Percentiles rank a stretch among this genome's conserved stretches.
Evolutionary conservation across 306 rosid genomes (phyloP).

Genomic region (Fagus crenata): DNA sequence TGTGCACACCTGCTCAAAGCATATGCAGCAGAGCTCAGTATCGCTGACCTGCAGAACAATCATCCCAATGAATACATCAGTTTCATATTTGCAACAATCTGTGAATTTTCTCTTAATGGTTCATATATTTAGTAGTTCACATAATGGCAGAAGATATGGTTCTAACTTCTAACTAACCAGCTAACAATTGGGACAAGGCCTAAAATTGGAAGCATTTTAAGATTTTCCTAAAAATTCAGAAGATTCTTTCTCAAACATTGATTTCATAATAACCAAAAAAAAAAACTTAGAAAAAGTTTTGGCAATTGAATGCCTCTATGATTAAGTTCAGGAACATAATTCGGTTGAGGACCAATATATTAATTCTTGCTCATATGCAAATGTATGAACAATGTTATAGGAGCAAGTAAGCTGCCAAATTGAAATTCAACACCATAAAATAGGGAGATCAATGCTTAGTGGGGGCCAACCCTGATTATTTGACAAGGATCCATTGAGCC

Average conservation of each 20-base stretch:
- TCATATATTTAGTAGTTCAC: not conserved
- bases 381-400: no score
- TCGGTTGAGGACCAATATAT: no score
- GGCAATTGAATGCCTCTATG: no score
- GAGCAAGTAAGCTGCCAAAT: no score
- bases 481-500: no score
- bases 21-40: constrained; percentile 81
- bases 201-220: not conserved
- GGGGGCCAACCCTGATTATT: no score
- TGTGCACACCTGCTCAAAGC: constrained; percentile 89
- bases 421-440: no score
- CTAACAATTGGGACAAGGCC: not conserved
- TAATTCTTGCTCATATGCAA: no score
- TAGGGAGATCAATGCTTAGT: no score
- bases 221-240: not conserved
- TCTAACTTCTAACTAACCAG: not conserved
- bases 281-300: no score
- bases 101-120: not conserved
- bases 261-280: not conserved
- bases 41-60: constrained; percentile 71
- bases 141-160: not conserved
- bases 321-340: no score
- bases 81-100: constrained; percentile 8
- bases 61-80: constrained; percentile 17
- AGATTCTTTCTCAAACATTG: not conserved